A percentile compares a stretch with the other conserved stretches of the same genome.
Evolutionary conservation across 106 monocot species (phyloP).

Genomic region (Triglochin maritima): DNA sequence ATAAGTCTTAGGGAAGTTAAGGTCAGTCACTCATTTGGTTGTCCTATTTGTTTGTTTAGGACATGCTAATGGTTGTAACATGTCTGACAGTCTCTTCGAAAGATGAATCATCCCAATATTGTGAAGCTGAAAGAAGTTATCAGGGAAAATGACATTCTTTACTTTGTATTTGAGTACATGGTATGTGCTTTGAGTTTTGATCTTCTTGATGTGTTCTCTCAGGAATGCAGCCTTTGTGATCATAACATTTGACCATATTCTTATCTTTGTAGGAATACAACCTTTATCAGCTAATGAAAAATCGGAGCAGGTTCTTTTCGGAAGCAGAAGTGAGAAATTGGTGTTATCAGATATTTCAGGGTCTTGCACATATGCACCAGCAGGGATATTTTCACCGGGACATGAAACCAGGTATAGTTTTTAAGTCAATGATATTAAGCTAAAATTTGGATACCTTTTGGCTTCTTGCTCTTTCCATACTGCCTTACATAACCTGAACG

Average conservation of each 20-base stretch:
- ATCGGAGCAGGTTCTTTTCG: constrained; percentile 45
- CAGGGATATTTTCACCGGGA: constrained; percentile 92
- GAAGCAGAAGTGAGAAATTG: constrained; percentile 73
- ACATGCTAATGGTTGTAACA: neutral
- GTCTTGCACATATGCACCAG: constrained; percentile 86
- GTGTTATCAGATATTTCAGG: constrained; percentile 97
- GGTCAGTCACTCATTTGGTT: constrained; percentile 29
- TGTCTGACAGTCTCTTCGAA: constrained; percentile 52
- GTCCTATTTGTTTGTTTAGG: neutral
- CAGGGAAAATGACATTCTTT: constrained; percentile 77
- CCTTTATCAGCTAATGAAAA: constrained; percentile 94
- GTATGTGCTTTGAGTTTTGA: constrained; percentile 21
- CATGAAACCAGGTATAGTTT: constrained; percentile 73
- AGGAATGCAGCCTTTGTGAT: neutral
- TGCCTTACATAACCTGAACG: neutral
- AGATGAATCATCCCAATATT: constrained; percentile 97
- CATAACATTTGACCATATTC: neutral
- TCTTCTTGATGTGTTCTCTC: neutral
- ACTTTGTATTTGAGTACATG: constrained; percentile 96
- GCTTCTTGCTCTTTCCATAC: neutral
- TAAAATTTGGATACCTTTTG: neutral
- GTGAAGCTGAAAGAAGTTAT: constrained; percentile 95
- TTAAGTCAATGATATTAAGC: neutral
- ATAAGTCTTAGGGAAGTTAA: constrained; percentile 96
- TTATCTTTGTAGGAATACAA: constrained; percentile 57